Evolutionary conservation across 2,329 filamentous ascomycete genomes (phyloP), one percentile per base, ranked within the genome.

Genomic region (Alternaria gansuensis): DNA sequence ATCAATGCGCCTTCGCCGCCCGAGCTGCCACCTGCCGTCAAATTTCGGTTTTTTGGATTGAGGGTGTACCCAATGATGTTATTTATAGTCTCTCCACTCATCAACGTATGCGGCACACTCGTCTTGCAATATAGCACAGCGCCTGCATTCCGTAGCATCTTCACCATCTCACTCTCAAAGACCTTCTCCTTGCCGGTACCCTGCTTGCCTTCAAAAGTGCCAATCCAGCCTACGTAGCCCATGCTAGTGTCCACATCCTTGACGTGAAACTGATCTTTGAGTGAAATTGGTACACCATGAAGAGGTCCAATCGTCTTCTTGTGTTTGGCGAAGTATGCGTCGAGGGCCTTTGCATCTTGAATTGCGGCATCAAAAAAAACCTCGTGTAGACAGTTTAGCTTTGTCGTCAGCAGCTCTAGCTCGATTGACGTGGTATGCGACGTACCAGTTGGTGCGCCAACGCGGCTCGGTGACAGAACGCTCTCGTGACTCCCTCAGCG

Each of bases 181-280:
- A 79, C 77, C 66, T 75, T 81, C 70, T 81, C 85, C 73, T 79
- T 84, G 24, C 77, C 84, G 53, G 77, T 84, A 1, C 77, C 80
- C 28, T 80, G 82, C 49, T 81, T 78, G 29, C 86, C 87, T 73
- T 88, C 78, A 65, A 87, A 88, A 0, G 85, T 88, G 5, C 82
- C 83, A 10, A 89, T 84, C 86, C 86, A 88, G 13, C 87, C 86
- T 9, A 88, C 79, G 62, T 88, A 89, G 7, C 86, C 87, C 86
- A 89, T 82, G 3, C 70, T 73, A 1, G 80, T 82, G 34, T 82
- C 81, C 2, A 81, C 78, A 37, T 70, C 78, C 41, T 78, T 79
- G 61, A 83, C 79, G 40, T 82, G 81, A 64, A 83, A 82, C 44
- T 82, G 81, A 51, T 83, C 81, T 57, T 83, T 83, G 17, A 83